phyloP scores from a whole-genome alignment of 2,329 filamentous ascomycete species.

The Arthrobotrys sinensis region DNA sequence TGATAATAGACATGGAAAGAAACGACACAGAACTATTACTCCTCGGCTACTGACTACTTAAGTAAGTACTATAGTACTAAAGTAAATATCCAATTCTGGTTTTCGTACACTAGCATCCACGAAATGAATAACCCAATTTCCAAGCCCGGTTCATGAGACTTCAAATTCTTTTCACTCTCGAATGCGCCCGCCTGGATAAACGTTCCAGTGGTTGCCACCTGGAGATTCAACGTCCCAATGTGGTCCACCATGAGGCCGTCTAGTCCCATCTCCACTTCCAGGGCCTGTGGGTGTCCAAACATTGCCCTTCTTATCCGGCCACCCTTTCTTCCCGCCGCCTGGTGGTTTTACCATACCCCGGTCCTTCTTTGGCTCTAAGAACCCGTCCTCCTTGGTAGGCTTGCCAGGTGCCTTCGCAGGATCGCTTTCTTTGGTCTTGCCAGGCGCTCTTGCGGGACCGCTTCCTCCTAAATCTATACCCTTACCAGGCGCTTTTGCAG shows the following conservation, averaged over 20 bases:
- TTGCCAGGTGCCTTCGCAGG: neutral
- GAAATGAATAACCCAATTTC: no score
- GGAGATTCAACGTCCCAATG: neutral
- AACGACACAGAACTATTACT: no score
- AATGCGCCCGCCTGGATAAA: neutral
- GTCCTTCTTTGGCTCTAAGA: neutral
- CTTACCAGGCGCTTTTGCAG: no score
- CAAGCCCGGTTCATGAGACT: no score
- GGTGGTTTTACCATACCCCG: neutral
- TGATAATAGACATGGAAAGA: no score
- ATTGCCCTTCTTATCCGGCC: neutral
- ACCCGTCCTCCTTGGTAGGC: neutral
- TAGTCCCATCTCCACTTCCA: neutral
- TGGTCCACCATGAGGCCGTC: neutral
- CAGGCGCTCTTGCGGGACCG: no score
- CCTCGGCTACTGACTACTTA: no score
- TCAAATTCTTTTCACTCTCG: neutral
- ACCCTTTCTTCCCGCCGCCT: neutral
- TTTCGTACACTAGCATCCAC: no score
- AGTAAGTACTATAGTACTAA: no score
- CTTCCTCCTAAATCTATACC: no score
- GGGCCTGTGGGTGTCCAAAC: neutral
- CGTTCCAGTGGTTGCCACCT: neutral
- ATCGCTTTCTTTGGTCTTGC: neutral
- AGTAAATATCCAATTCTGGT: no score